phyloP scores from a whole-genome alignment of 129 eudicot genomes.

The Glebionis coronaria region DNA sequence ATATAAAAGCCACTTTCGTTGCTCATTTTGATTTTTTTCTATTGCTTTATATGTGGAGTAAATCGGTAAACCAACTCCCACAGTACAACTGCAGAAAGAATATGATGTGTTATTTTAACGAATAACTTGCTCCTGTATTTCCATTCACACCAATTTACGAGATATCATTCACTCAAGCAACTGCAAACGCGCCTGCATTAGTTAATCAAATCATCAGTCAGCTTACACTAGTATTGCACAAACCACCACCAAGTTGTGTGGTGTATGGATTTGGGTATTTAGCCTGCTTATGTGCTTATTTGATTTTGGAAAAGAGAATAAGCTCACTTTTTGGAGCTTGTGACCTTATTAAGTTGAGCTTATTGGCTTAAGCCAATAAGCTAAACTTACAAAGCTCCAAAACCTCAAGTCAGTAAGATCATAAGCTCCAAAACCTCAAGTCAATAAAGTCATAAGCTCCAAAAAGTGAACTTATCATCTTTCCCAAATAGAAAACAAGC shows the following conservation, averaged over 20 bases:
- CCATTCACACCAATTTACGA: neutral
- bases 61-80: conserved; percentile 77
- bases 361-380: too few species aligned
- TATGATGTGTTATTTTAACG: conserved; percentile 9
- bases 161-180: conserved; percentile 39
- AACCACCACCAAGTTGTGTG: neutral
- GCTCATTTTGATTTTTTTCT: conserved; percentile 67
- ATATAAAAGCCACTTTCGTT: conserved; percentile 80
- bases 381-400: too few species aligned
- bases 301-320: too few species aligned
- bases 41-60: conserved; percentile 89
- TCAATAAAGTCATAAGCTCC: too few species aligned
- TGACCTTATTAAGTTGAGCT: too few species aligned
- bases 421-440: too few species aligned
- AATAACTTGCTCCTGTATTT: neutral
- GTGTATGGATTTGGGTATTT: too few species aligned
- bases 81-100: conserved; percentile 65
- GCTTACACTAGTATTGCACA: conserved; percentile 5
- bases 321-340: too few species aligned
- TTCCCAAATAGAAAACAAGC: too few species aligned
- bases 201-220: conserved; percentile 18
- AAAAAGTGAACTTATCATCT: too few species aligned
- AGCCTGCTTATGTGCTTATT: too few species aligned
- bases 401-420: too few species aligned
- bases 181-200: conserved; percentile 70